phyloP scores from a whole-genome alignment of 169 alveolate species.

The Plasmodium coatneyi region DNA sequence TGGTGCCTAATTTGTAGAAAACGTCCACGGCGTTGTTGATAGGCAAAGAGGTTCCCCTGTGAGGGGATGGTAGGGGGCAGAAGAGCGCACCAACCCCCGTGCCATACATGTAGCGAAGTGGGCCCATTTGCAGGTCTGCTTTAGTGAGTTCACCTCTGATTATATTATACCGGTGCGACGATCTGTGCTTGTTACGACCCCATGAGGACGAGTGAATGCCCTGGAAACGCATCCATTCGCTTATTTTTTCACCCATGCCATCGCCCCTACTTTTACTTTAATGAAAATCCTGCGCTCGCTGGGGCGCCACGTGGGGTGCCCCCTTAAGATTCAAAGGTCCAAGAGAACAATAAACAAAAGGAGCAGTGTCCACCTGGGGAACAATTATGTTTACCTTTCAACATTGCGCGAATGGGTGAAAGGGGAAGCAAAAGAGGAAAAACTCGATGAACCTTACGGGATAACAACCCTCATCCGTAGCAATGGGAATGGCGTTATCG shows the following conservation, averaged over 20 bases:
- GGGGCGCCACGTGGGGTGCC: not conserved
- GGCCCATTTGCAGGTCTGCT: not conserved
- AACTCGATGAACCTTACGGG: not conserved
- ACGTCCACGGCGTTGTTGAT: not conserved
- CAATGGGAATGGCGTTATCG: not conserved
- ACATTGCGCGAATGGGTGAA: not conserved
- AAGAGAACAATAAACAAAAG: not conserved
- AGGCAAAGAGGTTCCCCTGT: not conserved
- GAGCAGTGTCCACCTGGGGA: not conserved
- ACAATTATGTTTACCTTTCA: not conserved
- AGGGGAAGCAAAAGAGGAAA: not conserved
- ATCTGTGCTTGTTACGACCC: not conserved
- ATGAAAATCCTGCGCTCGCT: not conserved
- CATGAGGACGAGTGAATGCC: not conserved
- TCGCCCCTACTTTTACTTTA: not conserved
- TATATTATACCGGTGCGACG: not conserved
- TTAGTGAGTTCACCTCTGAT: not conserved
- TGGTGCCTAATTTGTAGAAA: not conserved
- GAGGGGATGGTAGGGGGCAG: not conserved
- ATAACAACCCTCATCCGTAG: not conserved
- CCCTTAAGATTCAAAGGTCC: not conserved
- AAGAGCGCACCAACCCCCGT: not conserved
- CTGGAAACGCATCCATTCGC: not conserved
- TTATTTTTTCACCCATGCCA: not conserved
- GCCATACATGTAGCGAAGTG: not conserved